Evolutionary conservation across 768 basidiomycete genomes (phyloP), one percentile per base, ranked within the genome.

Genomic region (Mycena alexandri): DNA sequence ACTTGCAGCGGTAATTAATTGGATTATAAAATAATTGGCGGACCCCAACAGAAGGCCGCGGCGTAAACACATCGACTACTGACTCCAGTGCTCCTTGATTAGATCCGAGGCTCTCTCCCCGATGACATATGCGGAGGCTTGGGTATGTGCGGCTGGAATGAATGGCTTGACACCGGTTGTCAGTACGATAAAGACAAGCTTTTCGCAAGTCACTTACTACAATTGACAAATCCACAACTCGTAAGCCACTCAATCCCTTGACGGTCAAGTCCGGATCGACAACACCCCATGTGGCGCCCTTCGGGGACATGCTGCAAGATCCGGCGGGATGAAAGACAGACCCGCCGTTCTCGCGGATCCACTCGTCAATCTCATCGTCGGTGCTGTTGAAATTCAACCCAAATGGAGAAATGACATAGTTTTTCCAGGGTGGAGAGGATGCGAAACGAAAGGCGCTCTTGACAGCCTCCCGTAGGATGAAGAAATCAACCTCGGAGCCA

Each of bases 191-290:
- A 17, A 21, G 22, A 9, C 11, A 21, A 47, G 21, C 11, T 47
- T 21, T n/a, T 22, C 46, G 38, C 38, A 29, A 44, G 13, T 2
- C 13, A 65, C 76, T 63, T 50, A 75, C 78, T 50, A 77, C 58
- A 11, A 82, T 72, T 14, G 80, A 80, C 17, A 76, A 74, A 71
- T 83, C 81, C 16, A 82, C 79, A 22, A 83, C 72, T 16, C 82
- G 73, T n/a, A 83, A 57, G 2, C 79, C 81, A 6, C 42, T 50
- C 5, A 78, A 71, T 2, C 79, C 79, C 67, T 82, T 81, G 16
- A 83, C 79, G 33, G 55, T 63, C 62, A 83, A 65, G 43, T 80
- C 72, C 3, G 79, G 74, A 67, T 79, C 75, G 0, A 79, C 74
- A 14, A 79, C 79, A 13, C 78, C 79, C 24, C 54, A 71, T 3